Conservation (phyloP, 2,329 filamentous ascomycete species). For the Stachybotrys chartarum region DNA sequence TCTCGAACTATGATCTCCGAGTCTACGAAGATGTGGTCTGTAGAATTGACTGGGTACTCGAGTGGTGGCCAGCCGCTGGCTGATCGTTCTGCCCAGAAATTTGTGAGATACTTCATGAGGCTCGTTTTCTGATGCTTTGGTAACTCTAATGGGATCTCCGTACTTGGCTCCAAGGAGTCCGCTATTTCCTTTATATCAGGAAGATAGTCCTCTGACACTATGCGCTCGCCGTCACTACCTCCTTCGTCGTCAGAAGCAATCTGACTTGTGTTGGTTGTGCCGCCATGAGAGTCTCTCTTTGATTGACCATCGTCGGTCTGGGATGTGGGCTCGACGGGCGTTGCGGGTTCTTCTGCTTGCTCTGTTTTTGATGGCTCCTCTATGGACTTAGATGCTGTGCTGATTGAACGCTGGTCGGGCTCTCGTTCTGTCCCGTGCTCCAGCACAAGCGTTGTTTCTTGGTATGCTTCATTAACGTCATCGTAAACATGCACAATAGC, state of each 20-base stretch:
- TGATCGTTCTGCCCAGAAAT: constrained; percentile 97
- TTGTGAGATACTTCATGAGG: constrained; percentile 89
- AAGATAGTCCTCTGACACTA: constrained; percentile 63
- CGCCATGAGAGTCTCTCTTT: constrained; percentile 20
- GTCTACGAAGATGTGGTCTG: constrained; percentile 94
- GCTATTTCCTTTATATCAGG: constrained; percentile 56
- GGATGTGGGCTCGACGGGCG: constrained; percentile 14
- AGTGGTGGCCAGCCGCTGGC: constrained; percentile 89
- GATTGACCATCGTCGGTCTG: constrained; percentile 13
- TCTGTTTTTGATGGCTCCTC: constrained; percentile 16
- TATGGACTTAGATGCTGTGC: constrained; percentile 14
- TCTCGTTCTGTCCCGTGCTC: constrained; percentile 38
- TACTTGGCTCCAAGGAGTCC: constrained; percentile 52
- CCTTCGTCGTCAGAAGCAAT: constrained; percentile 65
- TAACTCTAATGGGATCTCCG: constrained; percentile 62
- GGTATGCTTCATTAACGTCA: constrained; percentile 86
- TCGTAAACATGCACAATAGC: constrained; percentile 95
- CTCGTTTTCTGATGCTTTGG: constrained; percentile 91
- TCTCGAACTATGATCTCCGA: constrained; percentile 96
- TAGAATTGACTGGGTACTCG: constrained; percentile 82
- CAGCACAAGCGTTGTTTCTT: constrained; percentile 53
- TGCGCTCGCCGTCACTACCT: constrained; percentile 67
- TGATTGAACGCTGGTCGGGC: constrained; percentile 19
- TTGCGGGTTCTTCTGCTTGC: constrained; percentile 10
- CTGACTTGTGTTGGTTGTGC: constrained; percentile 28